These are phyloP conservation scores for Aphanomyces astaci DNA, from an alignment of 352 stramenopile genomes.

Conservation along the genomic window DNA sequence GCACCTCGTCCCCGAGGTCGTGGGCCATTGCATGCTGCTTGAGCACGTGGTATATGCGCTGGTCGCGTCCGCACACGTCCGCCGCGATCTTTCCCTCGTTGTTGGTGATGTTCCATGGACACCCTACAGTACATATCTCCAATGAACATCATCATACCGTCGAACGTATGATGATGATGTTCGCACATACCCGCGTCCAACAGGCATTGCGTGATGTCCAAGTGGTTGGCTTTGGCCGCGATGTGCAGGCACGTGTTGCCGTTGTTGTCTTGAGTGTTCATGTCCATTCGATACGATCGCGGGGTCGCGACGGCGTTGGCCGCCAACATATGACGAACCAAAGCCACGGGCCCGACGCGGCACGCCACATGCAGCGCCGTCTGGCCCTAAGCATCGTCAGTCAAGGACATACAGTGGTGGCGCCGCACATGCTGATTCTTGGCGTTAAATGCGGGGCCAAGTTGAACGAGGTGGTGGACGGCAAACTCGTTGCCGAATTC, in stretches of 20 bases:
- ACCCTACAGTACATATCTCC: no score
- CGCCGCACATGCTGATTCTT: background rate
- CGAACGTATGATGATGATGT: background rate
- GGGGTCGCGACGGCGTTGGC: background rate
- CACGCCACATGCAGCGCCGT: slow-evolving; percentile 9
- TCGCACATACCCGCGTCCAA: background rate
- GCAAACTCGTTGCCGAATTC: slow-evolving; percentile 1
- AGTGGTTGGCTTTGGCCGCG: slow-evolving; percentile 4
- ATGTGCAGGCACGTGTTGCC: slow-evolving; percentile 19
- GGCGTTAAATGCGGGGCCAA: background rate
- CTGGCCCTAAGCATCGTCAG: slow-evolving; percentile 6
- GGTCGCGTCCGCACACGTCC: slow-evolving; percentile 1
- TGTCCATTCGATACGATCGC: background rate
- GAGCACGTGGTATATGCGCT: slow-evolving; percentile 9
- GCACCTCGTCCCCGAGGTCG: slow-evolving; percentile 15
- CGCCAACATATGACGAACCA: background rate
- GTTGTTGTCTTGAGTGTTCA: background rate
- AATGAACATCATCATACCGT: no score
- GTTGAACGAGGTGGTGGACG: background rate
- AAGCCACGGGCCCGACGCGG: background rate
- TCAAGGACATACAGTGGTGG: no score
- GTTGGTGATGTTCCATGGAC: slow-evolving; percentile 7
- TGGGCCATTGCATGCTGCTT: background rate
- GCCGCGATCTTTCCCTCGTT: slow-evolving; percentile 1
- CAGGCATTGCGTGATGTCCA: slow-evolving; percentile 1